Base-by-base conservation (phyloP, 805 yeast species). In the Wickerhamiella azymoides region DNA sequence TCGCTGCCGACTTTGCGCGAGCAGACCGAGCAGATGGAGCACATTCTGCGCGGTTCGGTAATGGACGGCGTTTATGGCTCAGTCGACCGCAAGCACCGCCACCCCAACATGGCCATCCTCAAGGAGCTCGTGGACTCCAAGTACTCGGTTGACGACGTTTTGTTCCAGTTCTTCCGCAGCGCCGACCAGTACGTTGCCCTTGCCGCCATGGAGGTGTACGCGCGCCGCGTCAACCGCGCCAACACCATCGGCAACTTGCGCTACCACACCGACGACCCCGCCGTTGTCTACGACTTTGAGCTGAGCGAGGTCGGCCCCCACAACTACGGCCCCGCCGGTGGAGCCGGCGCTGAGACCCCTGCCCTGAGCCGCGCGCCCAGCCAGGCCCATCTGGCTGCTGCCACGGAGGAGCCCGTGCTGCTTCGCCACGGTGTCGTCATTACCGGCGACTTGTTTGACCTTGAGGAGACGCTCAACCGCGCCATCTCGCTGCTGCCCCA, bases 141-240 rank as follows among this genome's bases (percentile, higher is more conserved):
- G 62, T 93, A 84, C 67, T 84, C 89, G 49, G 96, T 92, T 16
- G 92, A 89, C 62, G 99, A 92, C 62, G 97, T 93, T 33, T 74
- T 92, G 62, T 74, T 94, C 39, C 96, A 85, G 66, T 92, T 92
- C 67, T 76, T 92, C 66, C 76, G 74, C 46, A 82, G 84, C 55
- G 59, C 73, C 10, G 96, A 93, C 59, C 83, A 81, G 40, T 84
- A 84, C 72, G 89, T 92, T 50, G 82, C 89, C 3, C 76, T 89
- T 53, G 97, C 98, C 32, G 97, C 98, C 32, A 85, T 94, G 39
- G 96, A 92, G 66, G 94, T 92, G 49, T 92, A 92, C 64, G 80
- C 88, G 49, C 81, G 97, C 64, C 81, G 98, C 64, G 94, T 97
- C 39, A 92, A 88, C 71, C 79, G 97, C 59, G 97, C 97, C 33